These are phyloP conservation scores for Rhodotorula glutinis DNA, from an alignment of 1,284 basidiomycete genomes.

Conservation along the genomic window DNA sequence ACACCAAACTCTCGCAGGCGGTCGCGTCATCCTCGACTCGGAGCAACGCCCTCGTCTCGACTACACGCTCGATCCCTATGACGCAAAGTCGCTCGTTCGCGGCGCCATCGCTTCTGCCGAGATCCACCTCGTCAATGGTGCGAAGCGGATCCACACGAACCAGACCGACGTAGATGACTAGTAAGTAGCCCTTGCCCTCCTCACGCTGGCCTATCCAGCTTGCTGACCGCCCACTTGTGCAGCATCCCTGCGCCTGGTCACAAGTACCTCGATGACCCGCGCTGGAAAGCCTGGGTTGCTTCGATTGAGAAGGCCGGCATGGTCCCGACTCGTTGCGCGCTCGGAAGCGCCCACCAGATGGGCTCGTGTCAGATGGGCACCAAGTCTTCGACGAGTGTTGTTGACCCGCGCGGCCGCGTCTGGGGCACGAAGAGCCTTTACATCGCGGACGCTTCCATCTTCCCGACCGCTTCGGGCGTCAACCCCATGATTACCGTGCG, in stretches of 20 bases:
- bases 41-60: constrained; percentile 48
- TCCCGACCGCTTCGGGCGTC: constrained; percentile 52
- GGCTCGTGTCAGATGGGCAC: constrained; percentile 49
- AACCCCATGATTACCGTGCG: constrained; percentile 53
- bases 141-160: constrained; percentile 49
- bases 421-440: constrained; percentile 52
- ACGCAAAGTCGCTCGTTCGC: constrained; percentile 47
- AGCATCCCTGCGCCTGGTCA: constrained; percentile 23
- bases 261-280: constrained; percentile 37
- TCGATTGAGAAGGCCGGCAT: constrained; percentile 33
- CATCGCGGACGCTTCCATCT: constrained; percentile 51
- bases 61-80: constrained; percentile 49
- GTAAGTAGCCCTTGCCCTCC: not conserved
- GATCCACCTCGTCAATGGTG: constrained; percentile 50
- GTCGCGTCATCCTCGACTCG: constrained; percentile 49
- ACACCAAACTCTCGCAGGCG: constrained; percentile 27
- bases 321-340: constrained; percentile 16
- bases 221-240: not conserved
- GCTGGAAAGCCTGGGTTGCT: constrained; percentile 45
- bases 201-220: not conserved
- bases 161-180: constrained; percentile 46
- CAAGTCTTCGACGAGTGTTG: constrained; percentile 46
- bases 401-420: constrained; percentile 50
- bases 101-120: constrained; percentile 50
- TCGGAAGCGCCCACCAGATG: constrained; percentile 50